Evolutionary conservation across 192 early-diverging fungal species (phyloP).

Genomic region (Spizellomyces sp.): DNA sequence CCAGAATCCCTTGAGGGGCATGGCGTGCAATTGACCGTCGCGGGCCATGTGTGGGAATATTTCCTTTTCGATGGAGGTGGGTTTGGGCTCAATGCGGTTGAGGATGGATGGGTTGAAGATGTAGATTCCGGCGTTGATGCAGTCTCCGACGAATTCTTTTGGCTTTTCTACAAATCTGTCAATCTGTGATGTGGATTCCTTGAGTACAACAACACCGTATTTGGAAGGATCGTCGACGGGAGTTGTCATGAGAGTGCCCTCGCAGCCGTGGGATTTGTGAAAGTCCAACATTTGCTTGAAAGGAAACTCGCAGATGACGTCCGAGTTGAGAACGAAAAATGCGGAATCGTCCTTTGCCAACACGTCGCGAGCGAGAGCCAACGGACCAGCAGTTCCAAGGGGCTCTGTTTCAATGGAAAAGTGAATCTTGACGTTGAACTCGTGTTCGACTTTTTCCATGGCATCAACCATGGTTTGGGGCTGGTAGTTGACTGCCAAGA

Average conservation of each 20-base stretch:
- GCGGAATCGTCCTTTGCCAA: slow-evolving; percentile 75
- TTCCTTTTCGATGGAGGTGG: slow-evolving; percentile 97
- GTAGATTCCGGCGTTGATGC: slow-evolving; percentile 99
- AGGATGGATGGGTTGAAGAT: slow-evolving; percentile 94
- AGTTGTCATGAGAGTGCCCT: slow-evolving; percentile 97
- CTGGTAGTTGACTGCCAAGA: slow-evolving; percentile 98
- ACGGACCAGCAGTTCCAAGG: slow-evolving; percentile 60
- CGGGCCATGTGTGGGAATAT: slow-evolving; percentile 91
- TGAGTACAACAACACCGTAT: slow-evolving; percentile 95
- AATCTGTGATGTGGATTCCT: slow-evolving; percentile 70
- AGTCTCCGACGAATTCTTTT: slow-evolving; percentile 89
- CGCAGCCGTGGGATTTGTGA: slow-evolving; percentile 84
- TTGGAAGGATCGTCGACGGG: slow-evolving; percentile 98
- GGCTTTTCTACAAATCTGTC: slow-evolving; percentile 99
- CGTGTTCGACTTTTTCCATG: slow-evolving; percentile 91
- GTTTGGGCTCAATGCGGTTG: slow-evolving; percentile 86
- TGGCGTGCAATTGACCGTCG: slow-evolving; percentile 87
- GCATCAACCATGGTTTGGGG: slow-evolving; percentile 95
- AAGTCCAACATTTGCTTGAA: slow-evolving; percentile 88
- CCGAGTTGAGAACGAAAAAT: slow-evolving; percentile 98
- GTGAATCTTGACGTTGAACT: slow-evolving; percentile 56
- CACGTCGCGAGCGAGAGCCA: slow-evolving; percentile 52
- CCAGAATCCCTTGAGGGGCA: slow-evolving; percentile 96
- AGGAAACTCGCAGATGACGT: slow-evolving; percentile 94
- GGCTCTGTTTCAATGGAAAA: slow-evolving; percentile 63